Conservation (phyloP, 2,329 filamentous ascomycete genomes). For the Microsporum canis region DNA sequence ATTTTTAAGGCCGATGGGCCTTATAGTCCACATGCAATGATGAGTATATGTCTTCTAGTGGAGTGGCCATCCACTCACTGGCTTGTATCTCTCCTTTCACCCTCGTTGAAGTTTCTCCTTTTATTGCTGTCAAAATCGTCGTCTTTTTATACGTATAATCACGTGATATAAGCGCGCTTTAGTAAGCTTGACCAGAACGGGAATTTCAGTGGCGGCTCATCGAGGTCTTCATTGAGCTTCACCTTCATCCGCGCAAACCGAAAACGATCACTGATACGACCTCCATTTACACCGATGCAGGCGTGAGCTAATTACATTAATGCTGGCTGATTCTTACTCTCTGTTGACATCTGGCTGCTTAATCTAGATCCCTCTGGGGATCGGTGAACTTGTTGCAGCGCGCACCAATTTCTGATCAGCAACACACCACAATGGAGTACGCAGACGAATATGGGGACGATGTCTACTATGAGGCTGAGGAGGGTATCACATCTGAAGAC, state of each 20-base stretch:
- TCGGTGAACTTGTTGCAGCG: slow-evolving; percentile 4
- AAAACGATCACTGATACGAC: not conserved
- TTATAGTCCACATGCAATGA: too few species aligned
- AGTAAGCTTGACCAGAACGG: not conserved
- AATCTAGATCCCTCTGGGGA: slow-evolving; percentile 7
- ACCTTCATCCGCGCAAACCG: not conserved
- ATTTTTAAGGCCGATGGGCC: too few species aligned
- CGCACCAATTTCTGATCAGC: not conserved
- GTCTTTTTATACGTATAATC: not conserved
- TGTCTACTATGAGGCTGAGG: slow-evolving; percentile 55
- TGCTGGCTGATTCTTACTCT: not conserved
- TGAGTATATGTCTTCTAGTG: too few species aligned
- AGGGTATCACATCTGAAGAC: slow-evolving; percentile 86
- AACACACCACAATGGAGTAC: slow-evolving; percentile 38
- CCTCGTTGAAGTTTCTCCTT: too few species aligned
- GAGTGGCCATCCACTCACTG: too few species aligned
- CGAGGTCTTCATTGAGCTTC: not conserved
- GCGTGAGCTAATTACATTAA: not conserved
- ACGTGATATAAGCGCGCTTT: not conserved
- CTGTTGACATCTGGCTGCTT: slow-evolving; percentile 1
- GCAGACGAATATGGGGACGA: slow-evolving; percentile 58
- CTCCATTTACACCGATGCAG: not conserved
- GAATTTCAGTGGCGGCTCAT: slow-evolving; percentile 6
- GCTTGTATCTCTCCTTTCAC: too few species aligned
- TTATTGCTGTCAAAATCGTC: too few species aligned